phyloP scores from a whole-genome alignment of 1,139 yeast genomes.

The Suhomyces chickasaworum region DNA sequence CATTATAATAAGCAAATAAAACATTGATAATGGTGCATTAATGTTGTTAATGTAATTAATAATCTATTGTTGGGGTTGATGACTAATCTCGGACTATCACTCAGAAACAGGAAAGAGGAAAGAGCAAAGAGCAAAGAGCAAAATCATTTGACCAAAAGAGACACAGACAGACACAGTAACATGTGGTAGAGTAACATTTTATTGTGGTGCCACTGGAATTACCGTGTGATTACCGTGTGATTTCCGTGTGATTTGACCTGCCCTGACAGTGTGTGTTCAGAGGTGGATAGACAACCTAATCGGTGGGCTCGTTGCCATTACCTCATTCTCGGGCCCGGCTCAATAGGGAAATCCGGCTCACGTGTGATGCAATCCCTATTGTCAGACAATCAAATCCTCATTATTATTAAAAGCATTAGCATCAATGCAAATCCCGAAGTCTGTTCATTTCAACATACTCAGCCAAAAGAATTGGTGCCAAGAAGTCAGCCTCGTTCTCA shows the following conservation, averaged over 20 bases:
- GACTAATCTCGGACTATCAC: background rate
- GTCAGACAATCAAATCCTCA: background rate
- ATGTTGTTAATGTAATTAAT: background rate
- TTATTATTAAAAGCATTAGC: background rate
- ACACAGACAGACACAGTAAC: no score
- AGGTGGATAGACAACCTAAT: background rate
- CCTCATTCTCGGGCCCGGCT: background rate
- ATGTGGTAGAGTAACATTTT: no score
- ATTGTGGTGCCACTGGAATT: no score
- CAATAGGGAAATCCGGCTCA: background rate
- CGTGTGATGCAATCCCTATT: background rate
- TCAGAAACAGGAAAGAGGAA: no score
- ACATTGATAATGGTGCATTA: background rate
- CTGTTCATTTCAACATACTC: no score
- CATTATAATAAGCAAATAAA: conserved; percentile 34
- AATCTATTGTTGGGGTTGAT: background rate
- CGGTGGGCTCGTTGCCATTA: background rate
- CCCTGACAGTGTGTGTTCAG: no score
- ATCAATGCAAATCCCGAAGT: no score
- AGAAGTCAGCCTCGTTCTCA: background rate
- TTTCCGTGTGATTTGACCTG: no score
- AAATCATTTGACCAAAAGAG: no score
- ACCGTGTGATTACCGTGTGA: no score
- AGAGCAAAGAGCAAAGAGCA: no score
- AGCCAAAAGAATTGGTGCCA: background rate